A percentile compares a stretch with the other conserved stretches of the same genome.
Conservation (phyloP, 345 rosid genomes). For the Geranium rotundifolium region DNA sequence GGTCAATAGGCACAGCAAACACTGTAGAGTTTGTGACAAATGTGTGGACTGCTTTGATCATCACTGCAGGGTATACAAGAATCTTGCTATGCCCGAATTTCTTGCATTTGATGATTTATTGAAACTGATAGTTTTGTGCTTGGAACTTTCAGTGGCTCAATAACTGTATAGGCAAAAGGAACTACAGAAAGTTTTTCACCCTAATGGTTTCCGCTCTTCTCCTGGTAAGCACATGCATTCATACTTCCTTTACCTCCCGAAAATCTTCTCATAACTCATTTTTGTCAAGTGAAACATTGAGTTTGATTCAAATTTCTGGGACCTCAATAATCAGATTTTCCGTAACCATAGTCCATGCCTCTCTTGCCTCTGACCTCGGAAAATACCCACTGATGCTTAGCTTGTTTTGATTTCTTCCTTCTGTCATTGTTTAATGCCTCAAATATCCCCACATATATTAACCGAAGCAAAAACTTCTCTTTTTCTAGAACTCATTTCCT, state of each 20-base stretch:
- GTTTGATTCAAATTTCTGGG: neutral
- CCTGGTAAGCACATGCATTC: conserved; percentile 48
- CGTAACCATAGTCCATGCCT: neutral
- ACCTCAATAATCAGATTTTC: neutral
- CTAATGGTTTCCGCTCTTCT: conserved; percentile 80
- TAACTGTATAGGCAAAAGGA: conserved; percentile 81
- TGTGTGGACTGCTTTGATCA: conserved; percentile 88
- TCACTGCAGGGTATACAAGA: conserved; percentile 78
- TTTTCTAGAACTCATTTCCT: too few relatives aligned
- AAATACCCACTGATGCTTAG: too few relatives aligned
- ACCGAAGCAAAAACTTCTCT: too few relatives aligned
- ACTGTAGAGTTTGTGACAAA: conserved; percentile 95
- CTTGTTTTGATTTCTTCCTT: too few relatives aligned
- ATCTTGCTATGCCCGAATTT: neutral
- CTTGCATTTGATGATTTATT: neutral
- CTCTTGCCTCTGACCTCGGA: too few relatives aligned
- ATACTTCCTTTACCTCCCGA: neutral
- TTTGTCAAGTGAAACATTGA: neutral
- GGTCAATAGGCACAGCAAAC: conserved; percentile 97
- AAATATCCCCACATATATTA: too few relatives aligned
- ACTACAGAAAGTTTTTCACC: conserved; percentile 82
- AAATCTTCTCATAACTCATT: neutral
- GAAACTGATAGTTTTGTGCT: conserved; percentile 10
- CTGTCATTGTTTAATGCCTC: too few relatives aligned
- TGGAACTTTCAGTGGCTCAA: conserved; percentile 76